Conservation (phyloP, 2,329 filamentous ascomycete species). For the Curvularia lunata region DNA sequence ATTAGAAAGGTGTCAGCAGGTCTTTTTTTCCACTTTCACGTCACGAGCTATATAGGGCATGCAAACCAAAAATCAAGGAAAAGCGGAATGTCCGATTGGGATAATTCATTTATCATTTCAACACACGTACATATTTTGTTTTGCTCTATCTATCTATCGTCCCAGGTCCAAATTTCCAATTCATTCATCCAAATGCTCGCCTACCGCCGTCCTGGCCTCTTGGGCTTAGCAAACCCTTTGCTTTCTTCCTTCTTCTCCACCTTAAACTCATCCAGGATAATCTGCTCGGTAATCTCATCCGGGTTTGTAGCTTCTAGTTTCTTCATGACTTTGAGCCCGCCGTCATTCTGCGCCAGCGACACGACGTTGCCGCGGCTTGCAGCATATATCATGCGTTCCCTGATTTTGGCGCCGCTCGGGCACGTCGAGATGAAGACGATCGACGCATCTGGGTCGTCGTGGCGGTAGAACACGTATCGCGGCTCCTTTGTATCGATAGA, state of each 20-base stretch:
- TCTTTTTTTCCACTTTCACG: not conserved
- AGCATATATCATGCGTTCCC: slow-evolving; percentile 85
- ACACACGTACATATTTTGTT: not conserved
- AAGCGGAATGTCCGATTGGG: not conserved
- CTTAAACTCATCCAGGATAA: slow-evolving; percentile 70
- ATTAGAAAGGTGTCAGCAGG: slow-evolving; percentile 7
- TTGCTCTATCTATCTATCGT: not conserved
- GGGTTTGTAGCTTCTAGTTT: slow-evolving; percentile 70
- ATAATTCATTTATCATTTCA: slow-evolving; percentile 1
- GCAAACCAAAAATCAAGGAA: not conserved
- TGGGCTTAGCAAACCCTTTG: slow-evolving; percentile 76
- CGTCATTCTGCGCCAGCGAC: slow-evolving; percentile 68
- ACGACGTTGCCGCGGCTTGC: slow-evolving; percentile 66
- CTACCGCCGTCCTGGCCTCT: slow-evolving; percentile 71
- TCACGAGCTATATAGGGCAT: not conserved
- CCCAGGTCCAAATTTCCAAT: not conserved
- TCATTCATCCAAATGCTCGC: not conserved
- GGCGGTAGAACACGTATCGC: slow-evolving; percentile 79
- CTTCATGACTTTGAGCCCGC: slow-evolving; percentile 71
- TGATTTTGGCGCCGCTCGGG: slow-evolving; percentile 74
- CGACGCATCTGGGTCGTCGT: slow-evolving; percentile 62
- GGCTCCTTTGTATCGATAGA: slow-evolving; percentile 72
- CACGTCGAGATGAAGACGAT: slow-evolving; percentile 85
- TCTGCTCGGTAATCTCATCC: slow-evolving; percentile 71
- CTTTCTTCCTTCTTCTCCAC: slow-evolving; percentile 72